phyloP scores from a whole-genome alignment of 2,329 filamentous ascomycete genomes.

The Cordyceps sp. region DNA sequence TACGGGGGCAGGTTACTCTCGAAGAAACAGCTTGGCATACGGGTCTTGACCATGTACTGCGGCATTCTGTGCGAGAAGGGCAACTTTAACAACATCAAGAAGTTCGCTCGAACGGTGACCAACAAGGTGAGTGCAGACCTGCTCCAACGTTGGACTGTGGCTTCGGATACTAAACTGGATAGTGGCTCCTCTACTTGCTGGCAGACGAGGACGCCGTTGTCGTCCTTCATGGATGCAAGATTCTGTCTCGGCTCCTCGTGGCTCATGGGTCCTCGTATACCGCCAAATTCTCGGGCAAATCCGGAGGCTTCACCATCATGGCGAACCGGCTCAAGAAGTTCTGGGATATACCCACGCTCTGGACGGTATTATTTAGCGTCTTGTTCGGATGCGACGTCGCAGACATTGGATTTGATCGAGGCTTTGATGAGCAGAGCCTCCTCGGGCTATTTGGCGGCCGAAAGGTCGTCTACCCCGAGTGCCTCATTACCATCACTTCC shows the following conservation, averaged over 20 bases:
- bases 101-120: slow-evolving; percentile 86
- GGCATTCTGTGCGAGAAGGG: slow-evolving; percentile 60
- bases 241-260: slow-evolving; percentile 71
- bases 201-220: slow-evolving; percentile 75
- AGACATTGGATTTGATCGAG: slow-evolving; percentile 52
- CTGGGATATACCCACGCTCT: slow-evolving; percentile 75
- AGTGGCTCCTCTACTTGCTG: slow-evolving; percentile 86
- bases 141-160: too few relatives aligned
- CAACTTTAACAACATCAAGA: slow-evolving; percentile 54
- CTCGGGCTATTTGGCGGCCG: slow-evolving; percentile 55
- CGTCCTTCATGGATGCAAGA: slow-evolving; percentile 64
- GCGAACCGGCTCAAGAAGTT: slow-evolving; percentile 66
- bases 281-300: slow-evolving; percentile 68
- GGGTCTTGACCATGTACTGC: slow-evolving; percentile 62
- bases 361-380: slow-evolving; percentile 78
- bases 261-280: slow-evolving; percentile 68
- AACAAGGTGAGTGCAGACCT: slow-evolving; percentile 50
- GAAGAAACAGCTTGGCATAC: slow-evolving; percentile 56
- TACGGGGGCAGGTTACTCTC: slow-evolving; percentile 25
- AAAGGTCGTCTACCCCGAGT: slow-evolving; percentile 58
- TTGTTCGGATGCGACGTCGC: slow-evolving; percentile 73
- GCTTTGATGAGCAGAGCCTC: slow-evolving; percentile 60
- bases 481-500: slow-evolving; percentile 61
- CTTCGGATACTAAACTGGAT: slow-evolving; percentile 1
- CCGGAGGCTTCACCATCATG: slow-evolving; percentile 77